Evolutionary conservation across 805 yeast species (phyloP).

Genomic region (Cyberlindnera bimundalis): DNA sequence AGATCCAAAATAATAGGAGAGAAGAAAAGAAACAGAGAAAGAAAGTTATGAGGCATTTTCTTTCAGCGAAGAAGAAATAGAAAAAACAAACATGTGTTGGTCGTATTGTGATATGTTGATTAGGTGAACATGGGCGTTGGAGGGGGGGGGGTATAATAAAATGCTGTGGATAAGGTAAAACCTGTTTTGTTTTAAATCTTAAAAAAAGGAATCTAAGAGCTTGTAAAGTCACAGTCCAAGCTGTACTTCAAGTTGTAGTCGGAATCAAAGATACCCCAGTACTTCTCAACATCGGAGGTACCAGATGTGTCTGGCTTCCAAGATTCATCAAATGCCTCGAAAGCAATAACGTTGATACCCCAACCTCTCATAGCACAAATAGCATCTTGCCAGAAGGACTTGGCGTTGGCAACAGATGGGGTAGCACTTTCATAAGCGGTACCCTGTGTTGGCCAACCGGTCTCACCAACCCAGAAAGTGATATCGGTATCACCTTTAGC

Average conservation of each 20-base stretch:
- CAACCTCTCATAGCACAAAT: constrained; percentile 92
- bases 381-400: constrained; percentile 79
- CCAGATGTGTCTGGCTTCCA: constrained; percentile 95
- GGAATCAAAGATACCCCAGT: constrained; percentile 88
- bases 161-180: no score
- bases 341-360: constrained; percentile 90
- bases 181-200: no score
- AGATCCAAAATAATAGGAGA: no score
- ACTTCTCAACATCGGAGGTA: constrained; percentile 80
- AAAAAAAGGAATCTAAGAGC: no score
- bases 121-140: no score
- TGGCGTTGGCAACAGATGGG: constrained; percentile 75
- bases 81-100: no score
- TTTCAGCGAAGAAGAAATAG: no score
- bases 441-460: constrained; percentile 96
- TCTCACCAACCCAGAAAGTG: constrained; percentile 94
- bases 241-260: constrained; percentile 44
- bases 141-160: neutral
- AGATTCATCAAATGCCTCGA: constrained; percentile 93
- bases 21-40: no score
- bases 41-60: no score
- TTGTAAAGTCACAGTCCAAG: constrained; percentile 44
- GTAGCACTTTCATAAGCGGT: constrained; percentile 59
- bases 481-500: constrained; percentile 83
- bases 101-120: no score